Evolutionary conservation across 352 stramenopile species (phyloP), one percentile per base, ranked within the genome.

Genomic region (Phytophthora cajani): DNA sequence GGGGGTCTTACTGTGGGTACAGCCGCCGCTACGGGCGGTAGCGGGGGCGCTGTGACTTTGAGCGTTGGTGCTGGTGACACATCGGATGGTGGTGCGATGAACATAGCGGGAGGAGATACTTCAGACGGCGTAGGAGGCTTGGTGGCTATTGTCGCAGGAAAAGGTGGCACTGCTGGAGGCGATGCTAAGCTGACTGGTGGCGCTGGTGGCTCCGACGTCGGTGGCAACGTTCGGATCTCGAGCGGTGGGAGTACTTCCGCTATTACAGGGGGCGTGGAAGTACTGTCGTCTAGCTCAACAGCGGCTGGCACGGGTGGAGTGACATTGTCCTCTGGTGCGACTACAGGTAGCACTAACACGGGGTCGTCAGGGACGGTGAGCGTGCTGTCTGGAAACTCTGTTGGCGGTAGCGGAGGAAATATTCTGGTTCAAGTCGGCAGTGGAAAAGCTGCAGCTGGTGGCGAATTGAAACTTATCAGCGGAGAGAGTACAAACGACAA

Each of bases 61-160:
- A 72, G 62, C n/a, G 69, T 77, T 58, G 69, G 73, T 21, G 10
- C 50, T 49, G 66, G 69, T 33, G 65, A 75, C 32, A 59, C 16
- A 27, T 58, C 61, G 40, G 25, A 56, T 33, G 66, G 74, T 53
- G 70, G 65, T 19, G 19, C 27, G 7, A 46, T 80, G 0, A 63
- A 25, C 5, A 69, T 80, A 52, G 36, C 33, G 8, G 70, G 61
- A 50, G 74, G 74, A 14, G 16, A 44, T 36, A 72, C 57, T 23
- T 46, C 47, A 12, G 63, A 46, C 4, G 72, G 69, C 6, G 44
- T 32, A 25, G 65, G 65, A n/a, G 65, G 65, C 5, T 44, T 44
- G 4, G 40, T 67, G 42, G 30, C 58, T 50, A 30, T 72, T 49
- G 14, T 59, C 25, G 58, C 61, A 33, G 68, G 64, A 16, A 47